Evolutionary conservation across 2,329 filamentous ascomycete species (phyloP), one percentile per base, ranked within the genome.

Genomic region (Zasmidium cellare): DNA sequence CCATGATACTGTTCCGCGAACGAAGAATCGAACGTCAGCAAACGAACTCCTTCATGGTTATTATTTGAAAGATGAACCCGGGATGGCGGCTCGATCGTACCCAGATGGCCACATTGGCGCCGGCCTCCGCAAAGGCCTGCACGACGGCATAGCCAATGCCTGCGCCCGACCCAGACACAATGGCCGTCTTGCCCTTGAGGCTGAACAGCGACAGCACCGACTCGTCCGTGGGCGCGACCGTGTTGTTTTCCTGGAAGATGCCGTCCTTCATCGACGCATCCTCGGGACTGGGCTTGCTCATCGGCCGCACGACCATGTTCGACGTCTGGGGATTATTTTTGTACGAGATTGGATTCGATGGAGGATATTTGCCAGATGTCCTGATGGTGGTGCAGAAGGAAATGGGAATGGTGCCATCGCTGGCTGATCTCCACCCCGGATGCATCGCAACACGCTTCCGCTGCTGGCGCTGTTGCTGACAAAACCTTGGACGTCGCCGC

Each of bases 51-150:
- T n/a, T n/a, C n/a, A n/a, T n/a, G n/a, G n/a, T n/a, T n/a, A 31
- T 31, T 14, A 31, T 7, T 31, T 14, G 28, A 14, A 31, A 7
- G 28, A 31, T 7, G 7, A 14, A 31, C 28, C 28, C 14, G 28
- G 28, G 22, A n/a, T n/a, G 45, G 41, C 9, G 31, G 23, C 16
- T 20, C 7, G 7, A 1, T 19, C 49, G 9, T n/a, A 51, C 51
- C 57, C 76, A 79, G 20, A 79, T 73, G 7, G 76, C 77, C 9
- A 79, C 75, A 51, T 78, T 70, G n/a, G 72, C 77, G 5, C 76
- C 76, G 2, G 76, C 76, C 62, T 73, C 72, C 14, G 72, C 72
- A 51, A 72, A 65, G 9, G 65, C 69, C 55, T 69, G 65, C 19
- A 69, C 71, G 24, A 74, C 70, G 48, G 66, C 63, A 22, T 71